Percentiles rank a stretch among this genome's conserved stretches.
These are phyloP conservation scores for Endoconidiophora polonica DNA, from an alignment of 2,329 filamentous ascomycete genomes.

Conservation along the genomic window DNA sequence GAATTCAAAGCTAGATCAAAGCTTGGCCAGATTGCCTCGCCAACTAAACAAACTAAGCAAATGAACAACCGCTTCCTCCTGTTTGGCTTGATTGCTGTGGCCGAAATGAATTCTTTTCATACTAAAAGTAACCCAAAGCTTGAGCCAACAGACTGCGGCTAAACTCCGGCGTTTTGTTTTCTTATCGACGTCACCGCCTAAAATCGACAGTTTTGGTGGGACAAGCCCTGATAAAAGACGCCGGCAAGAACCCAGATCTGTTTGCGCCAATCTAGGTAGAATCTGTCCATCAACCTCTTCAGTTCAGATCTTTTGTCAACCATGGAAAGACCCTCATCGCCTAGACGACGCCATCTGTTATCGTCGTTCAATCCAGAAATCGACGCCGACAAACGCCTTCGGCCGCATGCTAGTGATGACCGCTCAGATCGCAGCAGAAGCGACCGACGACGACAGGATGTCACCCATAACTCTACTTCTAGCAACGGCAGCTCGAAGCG, in stretches of 20 bases:
- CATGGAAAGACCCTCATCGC: conserved; percentile 17
- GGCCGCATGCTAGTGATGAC: background rate
- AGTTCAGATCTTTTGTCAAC: background rate
- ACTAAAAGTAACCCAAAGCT: too few species aligned
- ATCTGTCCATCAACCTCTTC: background rate
- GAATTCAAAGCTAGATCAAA: too few species aligned
- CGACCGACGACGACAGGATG: background rate
- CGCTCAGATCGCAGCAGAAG: background rate
- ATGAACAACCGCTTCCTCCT: too few species aligned
- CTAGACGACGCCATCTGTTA: conserved; percentile 30
- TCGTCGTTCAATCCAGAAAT: conserved; percentile 29
- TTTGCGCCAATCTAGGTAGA: background rate
- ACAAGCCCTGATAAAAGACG: too few species aligned
- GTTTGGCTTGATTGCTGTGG: too few species aligned
- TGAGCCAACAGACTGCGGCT: background rate
- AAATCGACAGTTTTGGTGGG: too few species aligned
- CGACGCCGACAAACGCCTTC: conserved; percentile 3
- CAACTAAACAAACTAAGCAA: too few species aligned
- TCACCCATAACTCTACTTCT: too few species aligned
- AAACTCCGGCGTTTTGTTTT: background rate
- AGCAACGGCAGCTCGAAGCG: too few species aligned
- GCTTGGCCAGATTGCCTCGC: too few species aligned
- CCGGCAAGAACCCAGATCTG: background rate
- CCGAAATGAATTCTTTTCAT: too few species aligned
- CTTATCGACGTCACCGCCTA: conserved; percentile 2